Base-by-base conservation (phyloP, 1,284 basidiomycete genomes). In the Crucibulum cyathiforme region DNA sequence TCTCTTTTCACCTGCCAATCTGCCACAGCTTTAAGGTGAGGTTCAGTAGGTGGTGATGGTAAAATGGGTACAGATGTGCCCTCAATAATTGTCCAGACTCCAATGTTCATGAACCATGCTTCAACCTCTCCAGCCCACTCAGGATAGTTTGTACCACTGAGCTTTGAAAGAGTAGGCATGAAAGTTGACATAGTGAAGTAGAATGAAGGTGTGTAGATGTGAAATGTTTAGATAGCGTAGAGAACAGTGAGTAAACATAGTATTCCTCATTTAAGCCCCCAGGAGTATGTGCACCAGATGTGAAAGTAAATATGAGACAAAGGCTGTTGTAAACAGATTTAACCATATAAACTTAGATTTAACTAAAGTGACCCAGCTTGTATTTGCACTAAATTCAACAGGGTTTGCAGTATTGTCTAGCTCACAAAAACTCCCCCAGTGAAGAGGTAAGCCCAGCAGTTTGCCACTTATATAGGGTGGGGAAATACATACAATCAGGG, bases 81-180 rank as follows among this genome's bases (percentile, higher is more conserved):
- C 54, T 54, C 54, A 31, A 65, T 59, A 19, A 65, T 50, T 7
- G 60, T 53, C 66, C 65, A 71, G 15, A 67, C 54, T 15, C 59
- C 62, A 12, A 59, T 56, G 39, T 57, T 43, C 24, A 52, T 43
- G 7, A 68, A 55, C 48, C 56, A 62, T 1, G 68, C 67, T 15
- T 62, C 54, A 53, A 68, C 63, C 24, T 67, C 49, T 12, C 60
- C 60, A 52, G 48, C 46, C 61, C 64, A 68, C 12, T 49, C 48
- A 34, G 39, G 8, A 36, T 64, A 68, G 65, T 68, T 68, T 45
- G 56, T 58, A 52, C 50, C 50, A 45, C 54, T 62, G 24, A 68
- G 63, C 52, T 58, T 56, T 10, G 49, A 9, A 36, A 51, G 36
- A 8, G 49, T 17, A 31, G 49, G 31, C 36, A 43, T 24, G 35